These are phyloP conservation scores for Circinella umbellata DNA, from an alignment of 371 early-diverging fungal genomes.

Conservation along the genomic window DNA sequence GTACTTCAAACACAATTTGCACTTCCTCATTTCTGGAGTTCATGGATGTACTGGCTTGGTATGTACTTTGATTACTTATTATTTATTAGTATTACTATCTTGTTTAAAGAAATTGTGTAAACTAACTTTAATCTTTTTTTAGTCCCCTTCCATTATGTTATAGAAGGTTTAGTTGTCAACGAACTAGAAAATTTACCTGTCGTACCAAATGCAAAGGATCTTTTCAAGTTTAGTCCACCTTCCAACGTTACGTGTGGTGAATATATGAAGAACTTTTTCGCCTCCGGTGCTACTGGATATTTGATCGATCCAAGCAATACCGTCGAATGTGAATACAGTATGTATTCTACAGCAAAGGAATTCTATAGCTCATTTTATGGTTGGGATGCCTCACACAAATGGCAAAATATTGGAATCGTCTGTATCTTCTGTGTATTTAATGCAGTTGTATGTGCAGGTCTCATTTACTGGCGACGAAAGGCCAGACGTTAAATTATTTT, in stretches of 20 bases:
- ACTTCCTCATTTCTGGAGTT: constrained; percentile 73
- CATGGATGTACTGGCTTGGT: constrained; percentile 69
- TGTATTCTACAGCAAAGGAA: constrained; percentile 54
- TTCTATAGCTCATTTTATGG: constrained; percentile 42
- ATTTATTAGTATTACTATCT: constrained; percentile 31
- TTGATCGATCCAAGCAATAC: constrained; percentile 48
- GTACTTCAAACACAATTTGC: constrained; percentile 57
- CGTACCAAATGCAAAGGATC: constrained; percentile 48
- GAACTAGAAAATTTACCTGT: constrained; percentile 57
- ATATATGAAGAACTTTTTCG: constrained; percentile 52
- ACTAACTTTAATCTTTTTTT: constrained; percentile 15
- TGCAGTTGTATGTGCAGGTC: constrained; percentile 24
- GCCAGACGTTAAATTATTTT: constrained; percentile 20
- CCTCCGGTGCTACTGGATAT: constrained; percentile 54
- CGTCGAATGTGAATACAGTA: constrained; percentile 62
- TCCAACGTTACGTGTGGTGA: constrained; percentile 57
- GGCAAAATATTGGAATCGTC: constrained; percentile 69
- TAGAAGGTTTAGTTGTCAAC: constrained; percentile 68
- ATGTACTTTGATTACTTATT: background rate
- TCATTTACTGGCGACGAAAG: constrained; percentile 28
- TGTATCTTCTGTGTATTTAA: constrained; percentile 56
- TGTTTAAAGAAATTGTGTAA: background rate
- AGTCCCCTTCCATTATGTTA: constrained; percentile 68
- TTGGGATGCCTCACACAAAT: constrained; percentile 65
- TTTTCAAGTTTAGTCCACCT: constrained; percentile 56